These are phyloP conservation scores for Leucogyrophana mollusca DNA, from an alignment of 768 basidiomycete species.

Conservation along the genomic window DNA sequence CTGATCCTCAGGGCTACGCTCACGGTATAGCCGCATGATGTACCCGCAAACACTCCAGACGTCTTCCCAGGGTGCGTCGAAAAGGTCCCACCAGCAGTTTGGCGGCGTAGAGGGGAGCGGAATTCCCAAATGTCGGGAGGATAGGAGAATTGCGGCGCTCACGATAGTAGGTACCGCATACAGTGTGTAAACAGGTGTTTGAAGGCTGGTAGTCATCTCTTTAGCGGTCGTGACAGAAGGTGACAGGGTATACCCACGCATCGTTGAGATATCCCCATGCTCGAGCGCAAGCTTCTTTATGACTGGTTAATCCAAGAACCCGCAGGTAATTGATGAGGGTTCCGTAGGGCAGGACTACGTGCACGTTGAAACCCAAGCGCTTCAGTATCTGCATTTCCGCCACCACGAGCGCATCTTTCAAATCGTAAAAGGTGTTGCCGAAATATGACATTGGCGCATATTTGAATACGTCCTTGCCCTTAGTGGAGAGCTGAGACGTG, in stretches of 20 bases:
- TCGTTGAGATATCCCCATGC: constrained; percentile 98
- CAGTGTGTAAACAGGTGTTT: constrained; percentile 89
- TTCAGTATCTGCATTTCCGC: constrained; percentile 98
- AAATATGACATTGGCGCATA: constrained; percentile 91
- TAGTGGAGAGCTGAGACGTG: constrained; percentile 20
- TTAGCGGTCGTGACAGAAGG: neutral
- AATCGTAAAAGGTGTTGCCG: constrained; percentile 85
- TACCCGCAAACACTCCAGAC: constrained; percentile 83
- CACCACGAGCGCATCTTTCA: constrained; percentile 91
- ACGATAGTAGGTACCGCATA: constrained; percentile 91
- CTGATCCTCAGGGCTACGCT: constrained; percentile 44
- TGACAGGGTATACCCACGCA: constrained; percentile 58
- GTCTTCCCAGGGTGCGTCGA: constrained; percentile 90
- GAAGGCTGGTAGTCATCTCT: constrained; percentile 60
- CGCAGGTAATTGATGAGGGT: constrained; percentile 93
- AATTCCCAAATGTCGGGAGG: constrained; percentile 69
- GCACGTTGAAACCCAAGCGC: constrained; percentile 92
- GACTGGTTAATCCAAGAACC: constrained; percentile 80
- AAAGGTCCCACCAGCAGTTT: constrained; percentile 90
- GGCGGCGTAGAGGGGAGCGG: constrained; percentile 70
- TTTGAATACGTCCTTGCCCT: constrained; percentile 44
- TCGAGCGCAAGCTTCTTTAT: constrained; percentile 63
- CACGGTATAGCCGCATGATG: constrained; percentile 78
- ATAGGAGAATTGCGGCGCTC: constrained; percentile 83
- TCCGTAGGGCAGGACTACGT: constrained; percentile 90